Percentiles rank a stretch among this genome's conserved stretches.
phyloP scores from a whole-genome alignment of 139 green algal genomes.

The Chlorella sp. region DNA sequence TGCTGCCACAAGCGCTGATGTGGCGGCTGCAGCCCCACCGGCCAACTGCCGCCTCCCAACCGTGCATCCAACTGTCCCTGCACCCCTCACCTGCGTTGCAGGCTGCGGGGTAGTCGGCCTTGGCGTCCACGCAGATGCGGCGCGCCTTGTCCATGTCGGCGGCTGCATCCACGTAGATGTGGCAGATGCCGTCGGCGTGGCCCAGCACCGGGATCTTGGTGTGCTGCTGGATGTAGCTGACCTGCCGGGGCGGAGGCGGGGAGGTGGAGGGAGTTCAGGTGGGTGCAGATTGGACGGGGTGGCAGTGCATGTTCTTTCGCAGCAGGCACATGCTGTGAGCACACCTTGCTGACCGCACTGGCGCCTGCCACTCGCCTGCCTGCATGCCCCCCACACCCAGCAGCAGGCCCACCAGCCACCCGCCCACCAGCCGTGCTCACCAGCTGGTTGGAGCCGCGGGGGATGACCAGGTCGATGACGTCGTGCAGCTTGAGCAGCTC shows the following conservation, averaged over 20 bases:
- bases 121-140: constrained; percentile 85
- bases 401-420: too few species aligned
- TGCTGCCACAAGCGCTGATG: too few species aligned
- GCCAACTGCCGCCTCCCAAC: too few species aligned
- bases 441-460: constrained; percentile 88
- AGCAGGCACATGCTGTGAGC: too few species aligned
- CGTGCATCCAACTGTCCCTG: too few species aligned
- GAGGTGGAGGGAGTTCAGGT: neutral
- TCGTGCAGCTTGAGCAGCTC: constrained; percentile 93
- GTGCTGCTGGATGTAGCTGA: constrained; percentile 85
- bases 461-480: constrained; percentile 98
- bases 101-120: constrained; percentile 97
- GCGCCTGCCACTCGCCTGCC: neutral
- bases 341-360: neutral
- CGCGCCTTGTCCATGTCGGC: constrained; percentile 67
- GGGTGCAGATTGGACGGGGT: too few species aligned
- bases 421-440: constrained; percentile 45
- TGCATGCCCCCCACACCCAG: too few species aligned
- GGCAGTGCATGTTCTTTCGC: too few species aligned
- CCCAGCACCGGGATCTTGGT: constrained; percentile 98
- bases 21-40: too few species aligned
- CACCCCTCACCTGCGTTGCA: constrained; percentile 86
- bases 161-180: constrained; percentile 93
- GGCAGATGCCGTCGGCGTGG: constrained; percentile 98
- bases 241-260: neutral